Evolutionary conservation across 371 early-diverging fungal genomes (phyloP).

Genomic region (Mycotypha africana): DNA sequence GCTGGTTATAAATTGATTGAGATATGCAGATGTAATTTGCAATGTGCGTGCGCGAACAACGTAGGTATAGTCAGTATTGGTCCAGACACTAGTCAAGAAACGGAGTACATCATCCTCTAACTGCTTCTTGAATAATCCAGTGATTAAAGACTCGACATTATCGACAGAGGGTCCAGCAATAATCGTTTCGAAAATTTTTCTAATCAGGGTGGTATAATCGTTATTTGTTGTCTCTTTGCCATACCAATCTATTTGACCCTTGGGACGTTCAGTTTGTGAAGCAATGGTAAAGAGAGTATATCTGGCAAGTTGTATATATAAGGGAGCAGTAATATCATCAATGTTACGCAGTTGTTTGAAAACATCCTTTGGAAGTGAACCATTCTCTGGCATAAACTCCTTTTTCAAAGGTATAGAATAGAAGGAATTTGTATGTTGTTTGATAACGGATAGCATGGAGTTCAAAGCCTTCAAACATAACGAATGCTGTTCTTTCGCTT

Average conservation of each 20-base stretch:
- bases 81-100: constrained; percentile 65
- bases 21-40: constrained; percentile 57
- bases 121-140: constrained; percentile 50
- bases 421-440: constrained; percentile 3
- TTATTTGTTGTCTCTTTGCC: background rate
- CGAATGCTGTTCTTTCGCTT: constrained; percentile 9
- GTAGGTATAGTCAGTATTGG: constrained; percentile 22
- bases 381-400: constrained; percentile 1
- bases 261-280: constrained; percentile 4
- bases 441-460: constrained; percentile 1
- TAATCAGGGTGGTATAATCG: constrained; percentile 10
- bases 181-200: constrained; percentile 42
- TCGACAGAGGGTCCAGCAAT: constrained; percentile 34
- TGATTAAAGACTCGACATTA: constrained; percentile 48
- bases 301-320: constrained; percentile 17
- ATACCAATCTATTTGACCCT: constrained; percentile 12
- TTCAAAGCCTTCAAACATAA: constrained; percentile 3
- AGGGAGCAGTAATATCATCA: constrained; percentile 8
- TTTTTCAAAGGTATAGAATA: constrained; percentile 6
- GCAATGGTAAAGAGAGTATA: constrained; percentile 9
- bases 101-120: constrained; percentile 51
- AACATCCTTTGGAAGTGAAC: constrained; percentile 14
- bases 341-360: constrained; percentile 16
- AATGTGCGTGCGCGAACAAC: constrained; percentile 55
- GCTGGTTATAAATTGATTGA: constrained; percentile 38